phyloP scores from a whole-genome alignment of 495 filamentous ascomycete species.

The Penicillium odoratum region DNA sequence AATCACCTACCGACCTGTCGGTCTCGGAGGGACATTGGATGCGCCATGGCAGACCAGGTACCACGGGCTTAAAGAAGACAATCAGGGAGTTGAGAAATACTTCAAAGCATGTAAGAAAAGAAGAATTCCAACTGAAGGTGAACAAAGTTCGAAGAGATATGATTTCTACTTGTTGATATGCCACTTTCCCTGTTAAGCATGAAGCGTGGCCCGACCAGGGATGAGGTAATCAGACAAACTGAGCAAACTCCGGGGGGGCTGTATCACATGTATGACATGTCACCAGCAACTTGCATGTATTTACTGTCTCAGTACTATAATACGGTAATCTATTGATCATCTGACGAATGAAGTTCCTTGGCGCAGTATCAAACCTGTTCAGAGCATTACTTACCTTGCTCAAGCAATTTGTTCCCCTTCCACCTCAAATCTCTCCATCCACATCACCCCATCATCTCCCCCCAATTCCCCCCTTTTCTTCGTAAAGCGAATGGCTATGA shows the following conservation, averaged over 20 bases:
- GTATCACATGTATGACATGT: constrained; percentile 16
- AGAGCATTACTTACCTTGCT: constrained; percentile 9
- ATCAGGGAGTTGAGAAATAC: constrained; percentile 4
- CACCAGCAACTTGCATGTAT: background rate
- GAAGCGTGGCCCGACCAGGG: constrained; percentile 9
- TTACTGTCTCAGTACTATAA: background rate
- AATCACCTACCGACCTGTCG: constrained; percentile 84
- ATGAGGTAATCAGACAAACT: constrained; percentile 20
- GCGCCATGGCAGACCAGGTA: constrained; percentile 59
- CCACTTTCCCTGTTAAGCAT: constrained; percentile 8
- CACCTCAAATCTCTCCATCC: constrained; percentile 18
- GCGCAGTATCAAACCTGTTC: background rate
- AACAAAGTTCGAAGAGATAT: background rate
- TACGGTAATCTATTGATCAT: constrained; percentile 8
- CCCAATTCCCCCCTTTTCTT: constrained; percentile 26
- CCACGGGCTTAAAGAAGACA: constrained; percentile 14
- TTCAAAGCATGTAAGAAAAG: background rate
- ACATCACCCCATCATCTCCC: constrained; percentile 22
- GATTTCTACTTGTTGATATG: constrained; percentile 18
- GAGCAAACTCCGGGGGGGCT: constrained; percentile 14
- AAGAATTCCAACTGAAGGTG: constrained; percentile 9
- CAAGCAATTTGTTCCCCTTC: constrained; percentile 15
- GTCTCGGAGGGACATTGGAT: constrained; percentile 80
- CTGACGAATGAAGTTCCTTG: background rate
- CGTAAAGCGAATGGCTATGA: constrained; percentile 51